Percentiles rank a stretch among this genome's conserved stretches.
Conservation (phyloP, 2,329 filamentous ascomycete species). For the Mycogone perniciosa region DNA sequence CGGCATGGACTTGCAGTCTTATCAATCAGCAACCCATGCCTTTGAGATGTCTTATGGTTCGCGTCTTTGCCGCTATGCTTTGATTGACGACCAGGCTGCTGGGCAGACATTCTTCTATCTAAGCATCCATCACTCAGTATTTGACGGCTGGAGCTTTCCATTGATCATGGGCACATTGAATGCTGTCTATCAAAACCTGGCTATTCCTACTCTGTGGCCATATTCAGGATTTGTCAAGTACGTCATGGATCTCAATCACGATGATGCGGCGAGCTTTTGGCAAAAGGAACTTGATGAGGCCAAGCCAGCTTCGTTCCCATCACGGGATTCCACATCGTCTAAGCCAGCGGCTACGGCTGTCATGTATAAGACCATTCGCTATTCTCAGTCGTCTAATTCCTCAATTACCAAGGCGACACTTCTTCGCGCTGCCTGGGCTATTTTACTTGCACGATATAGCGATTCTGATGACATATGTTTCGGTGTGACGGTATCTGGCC, state of each 20-base stretch:
- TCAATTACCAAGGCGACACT: conserved; percentile 14
- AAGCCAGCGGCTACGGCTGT: neutral
- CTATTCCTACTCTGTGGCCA: conserved; percentile 1
- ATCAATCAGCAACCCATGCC: neutral
- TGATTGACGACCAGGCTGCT: neutral
- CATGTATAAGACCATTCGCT: neutral
- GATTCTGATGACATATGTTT: conserved; percentile 15
- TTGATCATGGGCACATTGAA: neutral
- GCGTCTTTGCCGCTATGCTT: neutral
- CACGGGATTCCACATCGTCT: neutral
- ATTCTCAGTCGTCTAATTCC: neutral
- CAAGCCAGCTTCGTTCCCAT: neutral
- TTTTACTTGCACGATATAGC: conserved; percentile 14
- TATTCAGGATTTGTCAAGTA: conserved; percentile 5
- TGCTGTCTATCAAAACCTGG: conserved; percentile 7
- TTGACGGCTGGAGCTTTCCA: conserved; percentile 3
- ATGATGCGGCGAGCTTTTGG: neutral
- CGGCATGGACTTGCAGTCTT: neutral
- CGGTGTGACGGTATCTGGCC: conserved; percentile 16
- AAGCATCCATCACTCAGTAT: conserved; percentile 3
- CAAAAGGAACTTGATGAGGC: neutral
- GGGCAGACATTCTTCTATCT: neutral
- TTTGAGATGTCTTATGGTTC: neutral
- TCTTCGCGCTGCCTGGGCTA: conserved; percentile 17
- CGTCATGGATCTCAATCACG: neutral